Evolutionary conservation across 139 green algal species (phyloP).

Genomic region (Gonium pectorale): DNA sequence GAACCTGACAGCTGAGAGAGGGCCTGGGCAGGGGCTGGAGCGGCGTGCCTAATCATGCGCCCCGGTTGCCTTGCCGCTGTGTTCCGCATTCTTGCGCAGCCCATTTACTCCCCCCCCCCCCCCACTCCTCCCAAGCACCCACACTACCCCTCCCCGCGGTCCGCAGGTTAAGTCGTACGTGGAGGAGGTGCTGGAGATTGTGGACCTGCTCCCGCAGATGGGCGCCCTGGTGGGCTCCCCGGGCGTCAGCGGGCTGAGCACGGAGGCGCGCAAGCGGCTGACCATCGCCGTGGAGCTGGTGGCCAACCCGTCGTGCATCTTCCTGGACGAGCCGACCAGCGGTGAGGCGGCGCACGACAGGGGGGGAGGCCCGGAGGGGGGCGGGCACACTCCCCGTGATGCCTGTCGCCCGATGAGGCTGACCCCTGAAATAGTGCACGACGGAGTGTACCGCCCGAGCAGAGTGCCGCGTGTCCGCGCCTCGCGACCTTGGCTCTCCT

Average conservation of each 20-base stretch:
- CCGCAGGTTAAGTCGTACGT: constrained; percentile 59
- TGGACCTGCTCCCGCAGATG: constrained; percentile 75
- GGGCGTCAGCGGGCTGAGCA: constrained; percentile 67
- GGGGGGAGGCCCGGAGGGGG: too few species aligned
- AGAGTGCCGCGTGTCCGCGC: too few species aligned
- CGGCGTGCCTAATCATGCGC: too few species aligned
- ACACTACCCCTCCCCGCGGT: background rate
- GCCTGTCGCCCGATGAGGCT: too few species aligned
- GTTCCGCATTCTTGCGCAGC: background rate
- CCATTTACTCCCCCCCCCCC: background rate
- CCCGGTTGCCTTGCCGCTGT: too few species aligned
- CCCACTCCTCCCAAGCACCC: background rate
- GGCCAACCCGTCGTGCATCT: constrained; percentile 76
- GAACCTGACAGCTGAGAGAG: too few species aligned
- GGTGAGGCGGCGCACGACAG: too few species aligned
- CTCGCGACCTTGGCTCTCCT: too few species aligned
- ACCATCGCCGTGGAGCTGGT: constrained; percentile 96
- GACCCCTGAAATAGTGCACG: too few species aligned
- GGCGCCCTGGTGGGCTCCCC: constrained; percentile 58
- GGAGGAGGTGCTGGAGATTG: constrained; percentile 80
- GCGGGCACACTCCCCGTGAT: too few species aligned
- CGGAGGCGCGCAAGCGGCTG: constrained; percentile 93
- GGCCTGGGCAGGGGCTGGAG: too few species aligned
- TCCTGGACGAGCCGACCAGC: constrained; percentile 72
- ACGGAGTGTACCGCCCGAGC: too few species aligned